Percentiles rank a stretch among this genome's conserved stretches.
Conservation (phyloP, 202 grass and related monocot genomes). For the Bolboschoenoplectus hybrid region DNA sequence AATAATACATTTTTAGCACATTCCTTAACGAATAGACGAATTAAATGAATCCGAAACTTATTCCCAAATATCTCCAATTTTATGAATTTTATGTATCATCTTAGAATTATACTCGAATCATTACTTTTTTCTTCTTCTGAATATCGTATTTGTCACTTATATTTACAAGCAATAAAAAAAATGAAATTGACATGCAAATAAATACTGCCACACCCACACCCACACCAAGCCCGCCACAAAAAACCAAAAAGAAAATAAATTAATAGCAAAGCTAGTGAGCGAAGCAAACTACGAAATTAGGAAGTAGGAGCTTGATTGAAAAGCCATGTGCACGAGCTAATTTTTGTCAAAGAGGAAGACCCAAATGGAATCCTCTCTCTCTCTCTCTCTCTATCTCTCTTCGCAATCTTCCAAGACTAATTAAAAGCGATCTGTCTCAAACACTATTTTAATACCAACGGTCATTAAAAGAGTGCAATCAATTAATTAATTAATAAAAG, state of each 20-base stretch:
- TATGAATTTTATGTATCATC: no score
- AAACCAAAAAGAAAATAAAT: conserved; percentile 13
- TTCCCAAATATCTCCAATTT: no score
- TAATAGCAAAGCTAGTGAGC: conserved; percentile 34
- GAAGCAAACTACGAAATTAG: conserved; percentile 37
- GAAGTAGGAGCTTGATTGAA: neutral
- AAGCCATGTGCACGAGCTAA: conserved; percentile 31
- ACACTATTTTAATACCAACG: conserved; percentile 31
- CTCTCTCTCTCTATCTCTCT: conserved; percentile 4
- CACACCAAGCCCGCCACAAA: neutral
- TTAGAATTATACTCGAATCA: no score
- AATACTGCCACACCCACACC: neutral
- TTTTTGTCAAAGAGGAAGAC: conserved; percentile 38
- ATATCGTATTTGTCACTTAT: no score
- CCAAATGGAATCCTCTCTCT: neutral
- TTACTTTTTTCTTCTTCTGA: no score
- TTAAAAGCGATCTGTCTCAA: neutral
- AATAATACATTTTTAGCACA: no score
- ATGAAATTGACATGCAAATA: neutral
- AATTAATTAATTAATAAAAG: neutral
- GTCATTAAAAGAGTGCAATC: conserved; percentile 17
- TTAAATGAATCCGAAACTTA: no score
- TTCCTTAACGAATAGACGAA: no score
- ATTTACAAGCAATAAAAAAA: neutral
- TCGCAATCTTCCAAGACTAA: conserved; percentile 24